Base-by-base conservation (phyloP, 2,329 filamentous ascomycete species). In the Exutisphaerella laricina region DNA sequence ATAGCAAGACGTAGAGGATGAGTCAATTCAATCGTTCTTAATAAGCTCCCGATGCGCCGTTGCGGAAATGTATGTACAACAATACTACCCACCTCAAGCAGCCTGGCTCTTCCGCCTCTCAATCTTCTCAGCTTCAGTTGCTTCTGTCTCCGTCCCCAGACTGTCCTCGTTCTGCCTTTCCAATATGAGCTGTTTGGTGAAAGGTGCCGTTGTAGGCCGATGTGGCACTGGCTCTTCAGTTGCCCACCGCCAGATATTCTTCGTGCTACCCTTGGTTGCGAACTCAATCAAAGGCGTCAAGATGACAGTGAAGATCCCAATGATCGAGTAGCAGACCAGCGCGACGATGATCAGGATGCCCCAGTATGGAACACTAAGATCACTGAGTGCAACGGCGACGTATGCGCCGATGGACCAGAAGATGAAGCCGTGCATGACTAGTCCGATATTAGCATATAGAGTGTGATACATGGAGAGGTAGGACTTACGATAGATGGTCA, bases 341-440 rank as follows among this genome's bases (percentile, higher is more conserved):
- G 62, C 65, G 3, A 64, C 62, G 12, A 66, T 49, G 16, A 64
- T 43, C 9, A 67, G 53, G 18, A 59, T 62, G 26, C 61, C 50
- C 39, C 63, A 61, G 45, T 66, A 68, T 3, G 53, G 50, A 10
- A 65, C 46, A 12, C 49, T 53, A 3, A 53, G 51, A 0, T 52
- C 46, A 3, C 62, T 63, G 12, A 68, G 57, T 31, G 58, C 51
- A 2, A 66, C 54, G 41, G 63, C 56, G 17, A 66, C 57, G 58
- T 61, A 67, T 21, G 58, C 57, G 16, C 66, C 66, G 48, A 64
- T 62, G 34, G 52, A 61, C 66, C 66, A 68, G 69, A 77, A 60
- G 55, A 74, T 45, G 55, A 73, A 39, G 26, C 70, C 70, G 49
- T 73, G 70, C 36, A 71, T 60, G 5, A 73, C 51, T 54, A 21